Evolutionary conservation across 345 rosid genomes (phyloP).

Genomic region (Garcia nutans): DNA sequence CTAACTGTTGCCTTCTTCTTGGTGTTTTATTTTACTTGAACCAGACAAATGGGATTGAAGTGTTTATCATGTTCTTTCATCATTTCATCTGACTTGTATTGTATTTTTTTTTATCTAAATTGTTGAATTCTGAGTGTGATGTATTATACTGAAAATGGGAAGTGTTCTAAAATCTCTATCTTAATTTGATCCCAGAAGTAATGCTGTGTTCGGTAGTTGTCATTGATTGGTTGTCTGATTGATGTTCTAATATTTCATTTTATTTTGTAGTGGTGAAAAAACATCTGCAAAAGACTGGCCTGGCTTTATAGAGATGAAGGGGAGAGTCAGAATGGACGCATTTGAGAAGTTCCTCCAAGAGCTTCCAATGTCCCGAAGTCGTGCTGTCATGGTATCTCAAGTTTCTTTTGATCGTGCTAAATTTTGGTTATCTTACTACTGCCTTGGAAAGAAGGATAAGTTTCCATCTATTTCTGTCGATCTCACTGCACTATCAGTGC

Average conservation of each 20-base stretch:
- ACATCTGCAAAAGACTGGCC: constrained; percentile 65
- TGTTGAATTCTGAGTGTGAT: too few species aligned
- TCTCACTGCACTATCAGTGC: constrained; percentile 12
- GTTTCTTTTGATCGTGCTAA: constrained; percentile 43
- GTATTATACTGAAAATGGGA: too few species aligned
- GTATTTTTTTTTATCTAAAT: too few species aligned
- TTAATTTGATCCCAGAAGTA: too few species aligned
- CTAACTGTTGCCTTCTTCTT: neutral
- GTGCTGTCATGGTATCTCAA: constrained; percentile 86
- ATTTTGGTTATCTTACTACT: constrained; percentile 29
- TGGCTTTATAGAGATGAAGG: constrained; percentile 70
- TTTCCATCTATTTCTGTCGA: constrained; percentile 12
- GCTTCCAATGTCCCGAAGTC: constrained; percentile 90
- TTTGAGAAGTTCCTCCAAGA: constrained; percentile 91
- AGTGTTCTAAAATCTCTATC: too few species aligned
- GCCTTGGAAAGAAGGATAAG: constrained; percentile 12
- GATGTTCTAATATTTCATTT: neutral
- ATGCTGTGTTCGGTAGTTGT: too few species aligned
- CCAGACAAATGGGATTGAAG: neutral
- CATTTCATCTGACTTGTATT: too few species aligned
- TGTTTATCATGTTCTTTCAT: neutral
- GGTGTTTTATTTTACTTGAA: neutral
- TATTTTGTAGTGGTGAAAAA: constrained; percentile 78
- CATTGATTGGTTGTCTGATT: too few species aligned
- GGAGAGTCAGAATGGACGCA: constrained; percentile 88